A percentile compares a stretch with the other conserved stretches of the same genome.
phyloP scores from a whole-genome alignment of 768 basidiomycete genomes.

The Kwoniella pini region DNA sequence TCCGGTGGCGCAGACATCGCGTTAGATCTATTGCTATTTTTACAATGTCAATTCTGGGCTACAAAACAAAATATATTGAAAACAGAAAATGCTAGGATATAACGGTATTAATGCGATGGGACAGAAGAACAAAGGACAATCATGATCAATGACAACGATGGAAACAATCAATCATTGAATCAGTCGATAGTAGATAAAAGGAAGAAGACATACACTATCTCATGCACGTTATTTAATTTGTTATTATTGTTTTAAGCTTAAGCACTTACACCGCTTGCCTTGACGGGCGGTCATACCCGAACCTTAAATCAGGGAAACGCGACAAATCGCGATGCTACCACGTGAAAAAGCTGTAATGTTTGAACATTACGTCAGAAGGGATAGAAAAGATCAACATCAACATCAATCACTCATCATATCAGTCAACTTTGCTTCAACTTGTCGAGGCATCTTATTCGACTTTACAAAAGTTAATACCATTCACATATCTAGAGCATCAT shows the following conservation, averaged over 20 bases:
- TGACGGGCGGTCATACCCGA: conserved; percentile 6
- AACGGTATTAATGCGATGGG: neutral
- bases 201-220: neutral
- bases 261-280: neutral
- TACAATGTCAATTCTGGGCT: neutral
- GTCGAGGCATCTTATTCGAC: too few relatives aligned
- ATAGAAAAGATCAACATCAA: too few relatives aligned
- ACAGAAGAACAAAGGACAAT: conserved; percentile 3
- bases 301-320: neutral
- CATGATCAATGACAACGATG: conserved; percentile 1
- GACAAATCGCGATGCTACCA: neutral
- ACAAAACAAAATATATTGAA: neutral
- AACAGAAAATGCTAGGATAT: neutral
- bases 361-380: neutral
- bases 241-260: neutral
- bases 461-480: too few relatives aligned
- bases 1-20: conserved; percentile 14
- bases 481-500: neutral
- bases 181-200: neutral
- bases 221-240: neutral
- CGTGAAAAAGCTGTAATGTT: neutral
- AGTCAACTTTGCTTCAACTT: too few relatives aligned
- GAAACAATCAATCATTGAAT: neutral
- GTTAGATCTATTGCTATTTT: neutral
- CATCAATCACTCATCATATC: too few relatives aligned